These are phyloP conservation scores for Botryotinia convoluta DNA, from an alignment of 2,329 filamentous ascomycete species.

Conservation along the genomic window DNA sequence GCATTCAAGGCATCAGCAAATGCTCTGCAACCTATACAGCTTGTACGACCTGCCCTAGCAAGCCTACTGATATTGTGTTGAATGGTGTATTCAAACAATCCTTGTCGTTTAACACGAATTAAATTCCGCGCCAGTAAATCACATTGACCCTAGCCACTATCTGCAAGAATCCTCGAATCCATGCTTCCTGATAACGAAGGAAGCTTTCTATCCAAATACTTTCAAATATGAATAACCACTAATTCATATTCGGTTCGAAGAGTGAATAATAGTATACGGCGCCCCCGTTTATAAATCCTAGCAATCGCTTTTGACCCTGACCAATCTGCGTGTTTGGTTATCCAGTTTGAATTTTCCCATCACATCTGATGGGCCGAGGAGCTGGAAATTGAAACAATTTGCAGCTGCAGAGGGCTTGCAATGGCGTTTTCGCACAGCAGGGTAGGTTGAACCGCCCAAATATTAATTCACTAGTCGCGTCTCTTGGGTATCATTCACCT, in stretches of 20 bases:
- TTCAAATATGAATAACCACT: neutral
- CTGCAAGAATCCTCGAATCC: neutral
- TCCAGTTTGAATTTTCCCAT: neutral
- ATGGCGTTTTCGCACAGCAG: conserved; percentile 13
- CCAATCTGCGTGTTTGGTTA: neutral
- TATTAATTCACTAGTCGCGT: conserved; percentile 14
- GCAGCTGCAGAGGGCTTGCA: conserved; percentile 9
- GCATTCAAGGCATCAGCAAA: conserved; percentile 19
- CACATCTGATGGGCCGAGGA: conserved; percentile 17
- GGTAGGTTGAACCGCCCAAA: neutral
- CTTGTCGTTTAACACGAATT: neutral
- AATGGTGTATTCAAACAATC: neutral
- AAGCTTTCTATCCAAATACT: neutral
- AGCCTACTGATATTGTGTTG: neutral
- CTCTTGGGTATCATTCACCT: conserved; percentile 3
- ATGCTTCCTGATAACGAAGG: conserved; percentile 11
- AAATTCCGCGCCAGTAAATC: neutral
- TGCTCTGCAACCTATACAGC: neutral
- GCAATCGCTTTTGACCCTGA: neutral
- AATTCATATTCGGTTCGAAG: neutral
- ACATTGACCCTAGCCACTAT: neutral
- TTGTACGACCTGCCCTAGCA: conserved; percentile 6
- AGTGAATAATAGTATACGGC: neutral
- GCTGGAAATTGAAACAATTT: conserved; percentile 17
- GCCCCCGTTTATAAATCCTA: neutral